phyloP scores from a whole-genome alignment of 805 yeast species.

The Cephaloascus albidus region DNA sequence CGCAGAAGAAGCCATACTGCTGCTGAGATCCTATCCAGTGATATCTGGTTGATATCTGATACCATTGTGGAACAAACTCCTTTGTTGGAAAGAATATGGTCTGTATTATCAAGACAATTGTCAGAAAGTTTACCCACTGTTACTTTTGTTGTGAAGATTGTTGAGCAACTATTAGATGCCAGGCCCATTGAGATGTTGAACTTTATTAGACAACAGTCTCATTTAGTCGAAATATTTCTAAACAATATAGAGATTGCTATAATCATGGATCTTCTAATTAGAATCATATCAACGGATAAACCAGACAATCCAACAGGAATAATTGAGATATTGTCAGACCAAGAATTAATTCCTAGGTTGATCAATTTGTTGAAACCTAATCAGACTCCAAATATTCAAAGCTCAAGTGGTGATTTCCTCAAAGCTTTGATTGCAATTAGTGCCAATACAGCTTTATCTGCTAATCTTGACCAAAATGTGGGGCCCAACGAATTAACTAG shows the following conservation, averaged over 20 bases:
- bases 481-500: slow-evolving; percentile 95
- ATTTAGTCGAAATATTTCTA: slow-evolving; percentile 72
- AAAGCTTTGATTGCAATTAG: slow-evolving; percentile 92
- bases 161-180: slow-evolving; percentile 83
- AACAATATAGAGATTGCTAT: slow-evolving; percentile 89
- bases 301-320: slow-evolving; percentile 85
- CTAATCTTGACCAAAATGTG: slow-evolving; percentile 81
- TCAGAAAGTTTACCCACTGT: slow-evolving; percentile 67
- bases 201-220: slow-evolving; percentile 61
- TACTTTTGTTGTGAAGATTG: slow-evolving; percentile 75
- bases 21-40: slow-evolving; percentile 84
- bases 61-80: slow-evolving; percentile 71
- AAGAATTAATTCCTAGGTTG: slow-evolving; percentile 63
- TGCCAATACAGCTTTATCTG: slow-evolving; percentile 64
- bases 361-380: slow-evolving; percentile 64
- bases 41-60: slow-evolving; percentile 90
- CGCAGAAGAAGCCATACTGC: slow-evolving; percentile 53
- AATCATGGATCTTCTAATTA: slow-evolving; percentile 82
- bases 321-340: slow-evolving; percentile 64
- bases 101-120: slow-evolving; percentile 57
- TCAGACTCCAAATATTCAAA: slow-evolving; percentile 63
- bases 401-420: slow-evolving; percentile 91
- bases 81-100: slow-evolving; percentile 69
- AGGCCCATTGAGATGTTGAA: slow-evolving; percentile 70
- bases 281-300: slow-evolving; percentile 88